phyloP scores from a whole-genome alignment of 2,329 filamentous ascomycete genomes.

The Aureobasidium sp. region DNA sequence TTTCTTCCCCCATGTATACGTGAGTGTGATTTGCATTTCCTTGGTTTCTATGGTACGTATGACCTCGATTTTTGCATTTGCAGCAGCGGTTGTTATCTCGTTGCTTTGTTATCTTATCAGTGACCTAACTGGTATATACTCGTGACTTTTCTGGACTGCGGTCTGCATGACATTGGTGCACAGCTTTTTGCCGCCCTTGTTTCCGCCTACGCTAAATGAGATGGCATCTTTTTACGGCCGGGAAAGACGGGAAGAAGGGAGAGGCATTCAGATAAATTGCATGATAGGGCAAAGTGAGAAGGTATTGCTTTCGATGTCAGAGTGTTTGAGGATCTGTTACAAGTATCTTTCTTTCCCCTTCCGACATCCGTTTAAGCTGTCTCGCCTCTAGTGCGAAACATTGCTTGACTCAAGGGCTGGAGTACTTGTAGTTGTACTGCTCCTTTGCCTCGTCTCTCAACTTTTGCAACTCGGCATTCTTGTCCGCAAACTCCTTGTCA shows the following conservation, averaged over 20 bases:
- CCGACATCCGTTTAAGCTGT: background rate
- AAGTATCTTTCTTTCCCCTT: background rate
- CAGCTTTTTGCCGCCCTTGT: background rate
- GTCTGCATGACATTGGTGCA: background rate
- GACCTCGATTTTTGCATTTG: background rate
- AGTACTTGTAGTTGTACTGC: constrained; percentile 38
- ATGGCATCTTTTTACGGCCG: background rate
- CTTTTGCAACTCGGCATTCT: constrained; percentile 32
- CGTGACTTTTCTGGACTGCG: background rate
- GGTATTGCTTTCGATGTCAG: background rate
- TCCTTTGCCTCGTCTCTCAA: constrained; percentile 34
- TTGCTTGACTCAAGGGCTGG: constrained; percentile 25
- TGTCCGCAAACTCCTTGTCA: constrained; percentile 41
- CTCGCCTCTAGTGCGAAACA: background rate
- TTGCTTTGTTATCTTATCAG: background rate
- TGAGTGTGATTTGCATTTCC: background rate
- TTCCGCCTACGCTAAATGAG: background rate
- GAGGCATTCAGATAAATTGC: background rate
- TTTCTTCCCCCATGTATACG: too few species aligned
- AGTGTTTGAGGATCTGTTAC: background rate
- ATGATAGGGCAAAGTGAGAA: background rate
- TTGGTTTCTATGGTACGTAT: background rate
- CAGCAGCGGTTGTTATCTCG: background rate
- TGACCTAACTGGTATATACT: background rate
- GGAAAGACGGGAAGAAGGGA: background rate